phyloP scores from a whole-genome alignment of 2,329 filamentous ascomycete genomes.

The Sporothrix inflata region DNA sequence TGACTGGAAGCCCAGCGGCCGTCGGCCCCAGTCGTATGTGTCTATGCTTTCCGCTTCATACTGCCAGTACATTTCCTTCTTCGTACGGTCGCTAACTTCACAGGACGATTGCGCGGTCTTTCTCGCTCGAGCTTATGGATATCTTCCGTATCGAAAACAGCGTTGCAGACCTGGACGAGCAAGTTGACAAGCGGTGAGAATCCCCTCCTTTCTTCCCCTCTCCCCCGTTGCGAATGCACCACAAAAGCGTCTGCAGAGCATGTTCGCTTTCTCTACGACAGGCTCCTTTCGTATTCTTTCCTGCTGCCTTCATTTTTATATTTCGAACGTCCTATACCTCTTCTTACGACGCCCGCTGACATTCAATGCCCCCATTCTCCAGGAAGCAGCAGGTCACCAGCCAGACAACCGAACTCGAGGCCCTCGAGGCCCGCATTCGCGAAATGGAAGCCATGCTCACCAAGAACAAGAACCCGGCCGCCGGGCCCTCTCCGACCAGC shows the following conservation, averaged over 20 bases:
- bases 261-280: background rate
- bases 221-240: background rate
- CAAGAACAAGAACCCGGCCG: background rate
- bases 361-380: conserved; percentile 29
- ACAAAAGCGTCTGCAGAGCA: background rate
- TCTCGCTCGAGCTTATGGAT: conserved; percentile 82
- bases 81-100: background rate
- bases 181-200: conserved; percentile 79
- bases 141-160: conserved; percentile 87
- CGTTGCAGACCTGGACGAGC: conserved; percentile 71
- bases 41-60: background rate
- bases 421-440: conserved; percentile 79
- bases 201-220: background rate
- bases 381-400: conserved; percentile 80
- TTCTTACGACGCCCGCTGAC: background rate
- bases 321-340: background rate
- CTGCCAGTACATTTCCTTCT: background rate
- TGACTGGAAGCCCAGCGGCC: conserved; percentile 78
- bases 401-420: conserved; percentile 79
- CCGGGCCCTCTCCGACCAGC: background rate
- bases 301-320: background rate
- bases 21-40: conserved; percentile 82
- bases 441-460: conserved; percentile 82
- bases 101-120: conserved; percentile 87
- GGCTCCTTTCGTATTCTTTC: background rate